Evolutionary conservation across 768 basidiomycete genomes (phyloP).

Genomic region (Trichaptum fuscoviolaceum): DNA sequence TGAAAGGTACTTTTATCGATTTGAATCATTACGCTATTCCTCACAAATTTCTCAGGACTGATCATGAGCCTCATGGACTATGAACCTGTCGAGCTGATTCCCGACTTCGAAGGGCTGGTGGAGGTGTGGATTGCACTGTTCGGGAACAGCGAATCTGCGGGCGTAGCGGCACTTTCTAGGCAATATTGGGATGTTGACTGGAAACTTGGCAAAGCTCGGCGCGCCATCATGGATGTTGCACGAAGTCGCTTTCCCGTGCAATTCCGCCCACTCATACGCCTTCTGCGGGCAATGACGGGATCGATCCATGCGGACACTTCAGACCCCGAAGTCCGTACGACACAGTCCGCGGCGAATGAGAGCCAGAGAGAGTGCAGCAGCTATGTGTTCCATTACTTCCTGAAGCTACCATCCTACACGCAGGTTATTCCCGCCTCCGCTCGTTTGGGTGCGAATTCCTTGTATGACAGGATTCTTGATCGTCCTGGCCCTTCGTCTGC

Average conservation of each 20-base stretch:
- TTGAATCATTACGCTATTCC: neutral
- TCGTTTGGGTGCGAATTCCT: slow-evolving; percentile 61
- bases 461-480: slow-evolving; percentile 66
- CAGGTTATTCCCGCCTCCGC: slow-evolving; percentile 61
- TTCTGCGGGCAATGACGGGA: slow-evolving; percentile 75
- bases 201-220: slow-evolving; percentile 58
- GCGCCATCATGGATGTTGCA: slow-evolving; percentile 78
- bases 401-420: slow-evolving; percentile 66
- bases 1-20: slow-evolving; percentile 56
- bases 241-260: slow-evolving; percentile 82
- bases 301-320: slow-evolving; percentile 71
- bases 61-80: slow-evolving; percentile 71
- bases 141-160: slow-evolving; percentile 59
- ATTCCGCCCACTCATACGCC: slow-evolving; percentile 57
- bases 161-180: slow-evolving; percentile 62
- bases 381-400: slow-evolving; percentile 74
- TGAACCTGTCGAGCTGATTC: slow-evolving; percentile 69
- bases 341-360: slow-evolving; percentile 33
- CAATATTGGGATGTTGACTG: slow-evolving; percentile 85
- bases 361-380: slow-evolving; percentile 57
- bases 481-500: slow-evolving; percentile 48
- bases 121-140: slow-evolving; percentile 79
- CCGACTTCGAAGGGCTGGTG: slow-evolving; percentile 64
- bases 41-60: slow-evolving; percentile 47
- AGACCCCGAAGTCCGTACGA: slow-evolving; percentile 41